phyloP scores from a whole-genome alignment of 208 protist species.

The Leishmania arabica region DNA sequence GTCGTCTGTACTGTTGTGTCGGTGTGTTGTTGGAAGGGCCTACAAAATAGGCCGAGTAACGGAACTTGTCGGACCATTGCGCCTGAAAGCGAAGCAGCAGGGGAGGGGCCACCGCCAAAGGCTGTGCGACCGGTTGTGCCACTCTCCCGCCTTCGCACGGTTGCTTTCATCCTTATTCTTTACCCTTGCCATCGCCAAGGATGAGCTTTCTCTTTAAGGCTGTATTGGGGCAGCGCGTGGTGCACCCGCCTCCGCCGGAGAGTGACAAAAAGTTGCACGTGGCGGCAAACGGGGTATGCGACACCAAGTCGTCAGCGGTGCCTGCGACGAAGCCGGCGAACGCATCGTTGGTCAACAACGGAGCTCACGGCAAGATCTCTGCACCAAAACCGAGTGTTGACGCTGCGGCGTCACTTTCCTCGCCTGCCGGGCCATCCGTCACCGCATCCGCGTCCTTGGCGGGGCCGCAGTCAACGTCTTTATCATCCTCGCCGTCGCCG shows the following conservation, averaged over 20 bases:
- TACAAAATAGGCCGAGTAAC: neutral
- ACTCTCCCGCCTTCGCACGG: neutral
- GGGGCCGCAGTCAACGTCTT: neutral
- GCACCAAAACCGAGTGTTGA: neutral
- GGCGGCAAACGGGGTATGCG: neutral
- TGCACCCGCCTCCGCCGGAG: constrained; percentile 50
- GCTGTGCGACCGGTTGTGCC: neutral
- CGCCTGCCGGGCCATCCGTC: neutral
- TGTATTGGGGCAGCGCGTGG: constrained; percentile 76
- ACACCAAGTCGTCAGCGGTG: neutral
- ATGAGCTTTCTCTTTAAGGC: constrained; percentile 84
- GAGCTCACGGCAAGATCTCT: neutral
- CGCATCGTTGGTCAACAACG: neutral
- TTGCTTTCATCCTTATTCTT: neutral
- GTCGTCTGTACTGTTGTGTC: neutral
- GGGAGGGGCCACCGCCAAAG: neutral
- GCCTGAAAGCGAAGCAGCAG: neutral
- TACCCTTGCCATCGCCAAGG: neutral
- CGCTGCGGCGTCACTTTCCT: neutral
- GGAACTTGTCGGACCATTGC: neutral
- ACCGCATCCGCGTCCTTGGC: neutral
- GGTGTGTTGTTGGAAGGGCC: neutral
- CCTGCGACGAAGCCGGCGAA: neutral
- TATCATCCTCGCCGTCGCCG: neutral
- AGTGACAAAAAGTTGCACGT: neutral